Evolutionary conservation across 1,139 yeast species (phyloP).

Genomic region (Fermentozyma sake): DNA sequence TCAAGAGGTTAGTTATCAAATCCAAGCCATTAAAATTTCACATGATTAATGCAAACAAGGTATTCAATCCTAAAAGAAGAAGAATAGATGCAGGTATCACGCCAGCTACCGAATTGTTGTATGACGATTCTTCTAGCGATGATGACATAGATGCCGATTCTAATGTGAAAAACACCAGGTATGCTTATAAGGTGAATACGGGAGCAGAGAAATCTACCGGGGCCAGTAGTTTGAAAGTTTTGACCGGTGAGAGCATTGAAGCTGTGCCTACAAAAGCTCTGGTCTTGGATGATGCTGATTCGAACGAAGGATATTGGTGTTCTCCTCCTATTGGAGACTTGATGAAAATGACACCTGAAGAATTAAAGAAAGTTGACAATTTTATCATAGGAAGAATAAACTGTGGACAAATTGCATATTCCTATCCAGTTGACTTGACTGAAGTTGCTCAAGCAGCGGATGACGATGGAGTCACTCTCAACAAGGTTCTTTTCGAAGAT

Average conservation of each 20-base stretch:
- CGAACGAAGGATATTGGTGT: conserved; percentile 64
- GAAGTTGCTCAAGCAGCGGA: conserved; percentile 19
- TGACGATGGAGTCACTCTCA: conserved; percentile 25
- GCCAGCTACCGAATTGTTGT: conserved; percentile 14
- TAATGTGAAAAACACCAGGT: conserved; percentile 9
- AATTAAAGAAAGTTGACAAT: conserved; percentile 56
- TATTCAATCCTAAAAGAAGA: conserved; percentile 30
- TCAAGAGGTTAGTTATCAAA: conserved; percentile 36
- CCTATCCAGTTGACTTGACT: conserved; percentile 69
- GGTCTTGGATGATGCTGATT: conserved; percentile 3
- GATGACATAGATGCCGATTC: conserved; percentile 17
- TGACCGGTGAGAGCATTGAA: conserved; percentile 9
- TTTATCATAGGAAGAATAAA: conserved; percentile 75
- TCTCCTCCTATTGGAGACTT: conserved; percentile 64
- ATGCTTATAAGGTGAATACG: conserved; percentile 11
- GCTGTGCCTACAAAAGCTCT: no score
- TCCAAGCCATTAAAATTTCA: conserved; percentile 42
- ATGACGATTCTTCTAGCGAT: conserved; percentile 17
- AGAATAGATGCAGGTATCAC: conserved; percentile 20
- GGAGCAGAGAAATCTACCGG: conserved; percentile 2
- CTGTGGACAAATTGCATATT: conserved; percentile 71
- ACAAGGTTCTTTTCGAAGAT: conserved; percentile 48
- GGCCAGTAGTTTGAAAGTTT: conserved; percentile 4
- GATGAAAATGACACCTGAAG: conserved; percentile 39
- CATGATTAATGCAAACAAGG: conserved; percentile 41